Evolutionary conservation across 2,329 filamentous ascomycete species (phyloP), one percentile per base, ranked within the genome.

Genomic region (Talaromyces islandicus): DNA sequence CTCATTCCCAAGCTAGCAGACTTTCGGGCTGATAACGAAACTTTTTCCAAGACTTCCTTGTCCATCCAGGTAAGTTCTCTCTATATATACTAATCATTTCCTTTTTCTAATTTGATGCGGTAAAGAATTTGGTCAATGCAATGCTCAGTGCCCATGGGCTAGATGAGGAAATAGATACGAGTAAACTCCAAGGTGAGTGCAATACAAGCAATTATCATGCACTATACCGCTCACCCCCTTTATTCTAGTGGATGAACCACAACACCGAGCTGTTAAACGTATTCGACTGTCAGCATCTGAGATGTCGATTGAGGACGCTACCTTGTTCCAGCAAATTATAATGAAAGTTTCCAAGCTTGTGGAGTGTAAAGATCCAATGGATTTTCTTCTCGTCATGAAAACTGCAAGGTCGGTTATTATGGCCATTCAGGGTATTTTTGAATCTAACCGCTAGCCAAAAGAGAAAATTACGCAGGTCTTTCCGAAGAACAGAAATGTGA

Each of bases 401-500:
- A 55, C 27, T 27, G 56, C 52, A 19, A 58, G 51, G 59, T 61
- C 52, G 21, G 19, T 46, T 41, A 25, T 52, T n/a, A n/a, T 52
- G 7, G 3, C 27, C 17, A n/a, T 29, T n/a, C 24, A 17, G 27
- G 17, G 17, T n/a, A 17, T 6, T 9, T 29, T n/a, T 17, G 9
- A 29, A n/a, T 52, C 48, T 52, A 29, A 52, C 48, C 6, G 7
- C 9, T 10, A 29, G 25, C 19, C 17, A 27, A 29, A 29, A 77
- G 78, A 60, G 60, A 68, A 61, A 68, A 68, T 24, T 86, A 86
- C 67, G 66, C 77, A 12, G 68, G 71, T 14, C 71, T 85, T 4
- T 65, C 77, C 17, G 81, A 85, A 61, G 61, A 73, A 7, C 74
- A 80, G 25, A 81, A 84, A 67, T 84, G 81, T 64, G 77, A 78